These are phyloP conservation scores for Bertia moriformis DNA, from an alignment of 2,329 filamentous ascomycete genomes.

Conservation along the genomic window DNA sequence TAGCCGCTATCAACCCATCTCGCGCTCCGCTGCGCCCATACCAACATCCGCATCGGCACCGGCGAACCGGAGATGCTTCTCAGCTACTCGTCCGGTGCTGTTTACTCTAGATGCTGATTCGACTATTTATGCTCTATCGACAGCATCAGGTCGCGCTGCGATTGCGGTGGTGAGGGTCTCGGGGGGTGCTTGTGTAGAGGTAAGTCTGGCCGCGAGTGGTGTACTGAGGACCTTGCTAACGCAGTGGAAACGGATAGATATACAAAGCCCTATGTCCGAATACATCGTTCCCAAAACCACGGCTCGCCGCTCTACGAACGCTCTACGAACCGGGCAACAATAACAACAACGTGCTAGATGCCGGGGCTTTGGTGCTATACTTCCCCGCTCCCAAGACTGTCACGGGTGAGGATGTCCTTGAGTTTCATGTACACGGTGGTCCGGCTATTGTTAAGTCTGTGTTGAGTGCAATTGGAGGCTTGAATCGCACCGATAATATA, in stretches of 20 bases:
- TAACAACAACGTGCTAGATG: conserved; percentile 44
- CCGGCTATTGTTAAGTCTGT: conserved; percentile 79
- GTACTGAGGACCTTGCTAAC: not conserved
- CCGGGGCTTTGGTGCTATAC: conserved; percentile 66
- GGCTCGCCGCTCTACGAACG: conserved; percentile 58
- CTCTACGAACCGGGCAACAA: conserved; percentile 43
- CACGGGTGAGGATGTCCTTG: conserved; percentile 83
- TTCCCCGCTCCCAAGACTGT: conserved; percentile 71
- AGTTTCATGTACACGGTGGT: conserved; percentile 89
- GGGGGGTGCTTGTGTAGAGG: not conserved
- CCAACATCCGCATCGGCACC: too few species aligned
- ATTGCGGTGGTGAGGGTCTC: not conserved
- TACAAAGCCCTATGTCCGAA: conserved; percentile 34
- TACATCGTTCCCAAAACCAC: conserved; percentile 35
- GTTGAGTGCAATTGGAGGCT: conserved; percentile 57
- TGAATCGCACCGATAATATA: conserved; percentile 3
- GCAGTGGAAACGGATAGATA: not conserved
- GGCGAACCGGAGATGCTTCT: too few species aligned
- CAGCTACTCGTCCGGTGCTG: too few species aligned
- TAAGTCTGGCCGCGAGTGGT: too few species aligned
- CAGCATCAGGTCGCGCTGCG: not conserved
- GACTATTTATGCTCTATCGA: not conserved
- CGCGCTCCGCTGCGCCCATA: too few species aligned
- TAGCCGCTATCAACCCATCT: too few species aligned
- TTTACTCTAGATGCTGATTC: not conserved